A percentile compares a stretch with the other conserved stretches of the same genome.
Evolutionary conservation across 129 eudicot species (phyloP).

Genomic region (Lonicera japonica): DNA sequence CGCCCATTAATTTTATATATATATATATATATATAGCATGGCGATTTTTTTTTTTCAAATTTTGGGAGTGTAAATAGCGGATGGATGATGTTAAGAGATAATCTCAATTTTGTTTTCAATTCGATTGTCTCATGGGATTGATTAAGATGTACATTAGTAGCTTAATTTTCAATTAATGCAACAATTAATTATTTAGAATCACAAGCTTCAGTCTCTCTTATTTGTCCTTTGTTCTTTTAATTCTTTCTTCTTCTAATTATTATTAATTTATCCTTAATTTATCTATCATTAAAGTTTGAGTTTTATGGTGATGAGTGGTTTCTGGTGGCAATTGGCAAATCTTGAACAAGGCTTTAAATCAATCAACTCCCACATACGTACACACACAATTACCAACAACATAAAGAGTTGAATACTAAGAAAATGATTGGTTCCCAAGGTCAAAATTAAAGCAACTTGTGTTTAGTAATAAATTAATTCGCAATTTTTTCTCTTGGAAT

Average conservation of each 20-base stretch:
- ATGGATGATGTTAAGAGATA: background rate
- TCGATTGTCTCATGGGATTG: background rate
- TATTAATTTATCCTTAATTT: no score
- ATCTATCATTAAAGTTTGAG: background rate
- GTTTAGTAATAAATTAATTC: background rate
- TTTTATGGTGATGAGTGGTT: background rate
- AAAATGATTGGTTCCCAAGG: background rate
- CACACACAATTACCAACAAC: background rate
- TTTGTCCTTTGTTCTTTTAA: background rate
- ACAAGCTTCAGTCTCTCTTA: background rate
- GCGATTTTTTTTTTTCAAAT: background rate
- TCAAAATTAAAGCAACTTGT: background rate
- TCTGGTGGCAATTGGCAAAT: background rate
- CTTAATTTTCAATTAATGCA: background rate
- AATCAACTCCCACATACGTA: background rate
- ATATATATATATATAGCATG: no score
- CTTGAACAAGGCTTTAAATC: background rate
- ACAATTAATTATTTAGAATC: background rate
- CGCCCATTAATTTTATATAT: no score
- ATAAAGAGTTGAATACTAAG: background rate
- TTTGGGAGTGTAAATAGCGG: slow-evolving; percentile 29
- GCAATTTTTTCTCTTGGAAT: background rate
- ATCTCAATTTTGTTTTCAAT: slow-evolving; percentile 24
- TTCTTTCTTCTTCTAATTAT: background rate
- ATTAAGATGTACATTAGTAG: slow-evolving; percentile 11